A percentile compares a stretch with the other conserved stretches of the same genome.
These are phyloP conservation scores for Eucalyptus melliodora DNA, from an alignment of 345 rosid species.

Conservation along the genomic window DNA sequence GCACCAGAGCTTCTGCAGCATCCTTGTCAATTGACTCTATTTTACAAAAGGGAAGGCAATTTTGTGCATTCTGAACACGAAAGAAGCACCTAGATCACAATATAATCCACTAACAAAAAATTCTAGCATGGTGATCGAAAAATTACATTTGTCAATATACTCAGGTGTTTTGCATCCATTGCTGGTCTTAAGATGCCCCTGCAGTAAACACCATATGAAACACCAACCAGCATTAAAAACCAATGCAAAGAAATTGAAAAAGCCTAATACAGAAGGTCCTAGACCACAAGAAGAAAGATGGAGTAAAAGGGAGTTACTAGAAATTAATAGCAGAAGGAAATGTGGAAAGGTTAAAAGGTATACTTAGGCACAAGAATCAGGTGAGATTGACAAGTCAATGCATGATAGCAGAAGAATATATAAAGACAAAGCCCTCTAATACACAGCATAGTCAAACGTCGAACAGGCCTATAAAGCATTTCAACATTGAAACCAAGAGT, in stretches of 20 bases:
- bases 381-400: neutral
- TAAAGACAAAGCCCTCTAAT: neutral
- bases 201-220: neutral
- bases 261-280: neutral
- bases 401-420: neutral
- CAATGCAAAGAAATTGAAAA: neutral
- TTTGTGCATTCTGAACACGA: conserved; percentile 69
- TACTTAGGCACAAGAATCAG: neutral
- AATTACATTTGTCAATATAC: conserved; percentile 48
- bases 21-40: conserved; percentile 48
- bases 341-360: neutral
- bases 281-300: neutral
- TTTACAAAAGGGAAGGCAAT: conserved; percentile 59
- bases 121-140: neutral
- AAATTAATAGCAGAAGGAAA: neutral
- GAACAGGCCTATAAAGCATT: neutral
- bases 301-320: neutral
- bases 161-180: conserved; percentile 46
- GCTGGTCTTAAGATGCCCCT: conserved; percentile 97
- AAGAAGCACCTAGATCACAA: neutral
- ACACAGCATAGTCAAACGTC: neutral
- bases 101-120: neutral
- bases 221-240: neutral
- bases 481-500: neutral
- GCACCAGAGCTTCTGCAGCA: conserved; percentile 49